Percentiles rank a stretch among this genome's conserved stretches.
phyloP scores from a whole-genome alignment of 768 basidiomycete species.

The Amanita muscaria region DNA sequence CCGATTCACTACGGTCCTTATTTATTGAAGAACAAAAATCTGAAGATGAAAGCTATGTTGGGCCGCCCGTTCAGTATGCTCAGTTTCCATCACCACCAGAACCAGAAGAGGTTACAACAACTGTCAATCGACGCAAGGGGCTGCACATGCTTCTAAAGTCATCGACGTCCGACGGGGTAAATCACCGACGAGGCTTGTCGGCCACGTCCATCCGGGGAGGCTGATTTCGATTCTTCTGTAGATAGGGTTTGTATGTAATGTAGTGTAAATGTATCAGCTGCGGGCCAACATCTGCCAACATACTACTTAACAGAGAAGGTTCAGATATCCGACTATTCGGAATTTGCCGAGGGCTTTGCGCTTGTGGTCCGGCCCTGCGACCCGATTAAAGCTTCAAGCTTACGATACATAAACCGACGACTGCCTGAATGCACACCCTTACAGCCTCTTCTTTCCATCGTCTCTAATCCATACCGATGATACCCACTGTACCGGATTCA shows the following conservation, averaged over 20 bases:
- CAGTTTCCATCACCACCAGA: constrained; percentile 62
- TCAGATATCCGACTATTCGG: constrained; percentile 12
- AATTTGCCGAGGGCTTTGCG: constrained; percentile 17
- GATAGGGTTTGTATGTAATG: background rate
- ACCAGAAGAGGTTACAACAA: constrained; percentile 40
- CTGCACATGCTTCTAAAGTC: constrained; percentile 62
- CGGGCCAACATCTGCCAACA: too few relatives aligned
- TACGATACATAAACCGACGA: constrained; percentile 10
- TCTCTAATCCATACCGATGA: constrained; percentile 33
- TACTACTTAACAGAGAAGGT: too few relatives aligned
- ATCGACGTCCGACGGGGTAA: constrained; percentile 17
- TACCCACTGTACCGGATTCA: constrained; percentile 50
- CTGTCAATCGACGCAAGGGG: constrained; percentile 47
- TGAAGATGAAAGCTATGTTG: constrained; percentile 46
- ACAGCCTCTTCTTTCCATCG: constrained; percentile 6
- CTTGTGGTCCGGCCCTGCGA: too few relatives aligned
- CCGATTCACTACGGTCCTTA: constrained; percentile 40
- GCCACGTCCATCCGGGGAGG: constrained; percentile 39
- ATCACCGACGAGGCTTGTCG: constrained; percentile 47
- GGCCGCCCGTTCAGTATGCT: constrained; percentile 63
- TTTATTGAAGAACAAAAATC: constrained; percentile 29
- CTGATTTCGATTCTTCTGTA: background rate
- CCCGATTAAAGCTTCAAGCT: too few relatives aligned
- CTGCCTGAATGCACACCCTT: constrained; percentile 11
- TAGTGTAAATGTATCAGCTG: too few relatives aligned